Base-by-base conservation (phyloP, 1,139 yeast species). In the Citeromyces hawaiiensis region DNA sequence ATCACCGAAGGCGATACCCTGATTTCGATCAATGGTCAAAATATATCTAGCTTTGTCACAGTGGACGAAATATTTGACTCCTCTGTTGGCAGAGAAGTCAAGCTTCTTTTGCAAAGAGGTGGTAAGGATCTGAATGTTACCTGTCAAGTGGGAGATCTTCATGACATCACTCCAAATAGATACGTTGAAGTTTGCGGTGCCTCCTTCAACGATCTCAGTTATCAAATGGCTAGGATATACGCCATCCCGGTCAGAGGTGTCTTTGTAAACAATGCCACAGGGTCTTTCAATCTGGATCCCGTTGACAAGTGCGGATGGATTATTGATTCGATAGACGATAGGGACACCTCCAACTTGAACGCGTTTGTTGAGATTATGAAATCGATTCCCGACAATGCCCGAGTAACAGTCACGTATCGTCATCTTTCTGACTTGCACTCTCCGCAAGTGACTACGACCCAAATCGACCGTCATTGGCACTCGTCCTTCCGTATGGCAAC, bases 131-230 rank as follows among this genome's bases (percentile, higher is more conserved):
- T 77, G 15, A 57, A 53, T 5, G 69, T 76, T 36, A 55, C 45
- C 6, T 73, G 85, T 40, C 57, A 52, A 13, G 79, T 87, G 36
- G 87, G 83, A 16, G 83, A 88, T 53, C 64, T 87, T 44, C 95
- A 87, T 55, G 64, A 70, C 6, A 83, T 87, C 36, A 82, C 96
- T 0, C 96, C 96, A 33, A 73, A 73, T 50, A 67, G 85, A 47
- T 86, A 74, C 54, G 80, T 87, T 2, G 83, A 80, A 45, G 91
- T 82, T 7, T 81, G 83, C 37, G 96, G 96, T 40, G 95, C 93
- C 1, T 70, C 83, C 1, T 85, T 87, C 60, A 87, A 87, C 54
- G 77, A 83, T 40, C 61, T 87, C 47, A 82, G 94, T 37, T 88
- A 87, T 56, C 96, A 87, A 57, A 68, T 86, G 59, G 96, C 96